Evolutionary conservation across 148 eudicot genomes (phyloP).

Genomic region (Polygonum aviculare): DNA sequence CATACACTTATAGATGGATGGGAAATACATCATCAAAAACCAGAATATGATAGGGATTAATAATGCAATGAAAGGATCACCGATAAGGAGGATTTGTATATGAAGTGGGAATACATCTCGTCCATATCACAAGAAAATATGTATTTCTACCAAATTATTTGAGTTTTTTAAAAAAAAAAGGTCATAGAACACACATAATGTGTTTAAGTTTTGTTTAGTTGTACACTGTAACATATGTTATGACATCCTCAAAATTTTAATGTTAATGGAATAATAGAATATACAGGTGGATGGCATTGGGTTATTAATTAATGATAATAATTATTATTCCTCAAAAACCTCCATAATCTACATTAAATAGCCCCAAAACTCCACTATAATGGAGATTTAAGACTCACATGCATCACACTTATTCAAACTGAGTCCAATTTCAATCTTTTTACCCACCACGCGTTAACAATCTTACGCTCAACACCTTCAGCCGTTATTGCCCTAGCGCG

Average conservation of each 20-base stretch:
- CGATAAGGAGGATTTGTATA: too few relatives aligned
- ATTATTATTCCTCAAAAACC: background rate
- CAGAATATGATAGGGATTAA: too few relatives aligned
- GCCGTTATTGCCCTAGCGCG: background rate
- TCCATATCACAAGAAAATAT: too few relatives aligned
- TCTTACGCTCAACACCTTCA: background rate
- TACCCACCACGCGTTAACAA: slow-evolving; percentile 1
- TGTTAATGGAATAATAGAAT: background rate
- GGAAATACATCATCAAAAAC: too few relatives aligned
- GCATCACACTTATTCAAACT: background rate
- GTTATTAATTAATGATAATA: background rate
- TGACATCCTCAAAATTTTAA: background rate
- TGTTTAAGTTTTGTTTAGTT: too few relatives aligned
- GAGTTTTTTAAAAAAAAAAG: too few relatives aligned
- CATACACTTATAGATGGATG: too few relatives aligned
- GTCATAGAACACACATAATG: too few relatives aligned
- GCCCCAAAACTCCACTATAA: background rate
- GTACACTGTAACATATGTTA: too few relatives aligned
- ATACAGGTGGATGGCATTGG: background rate
- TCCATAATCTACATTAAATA: background rate
- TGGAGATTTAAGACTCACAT: background rate
- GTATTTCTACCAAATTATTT: too few relatives aligned
- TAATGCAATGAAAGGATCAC: too few relatives aligned
- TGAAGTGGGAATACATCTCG: too few relatives aligned
- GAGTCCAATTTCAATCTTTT: background rate